Evolutionary conservation across 129 eudicot genomes (phyloP).

Genomic region (Helichrysum umbraculigerum): DNA sequence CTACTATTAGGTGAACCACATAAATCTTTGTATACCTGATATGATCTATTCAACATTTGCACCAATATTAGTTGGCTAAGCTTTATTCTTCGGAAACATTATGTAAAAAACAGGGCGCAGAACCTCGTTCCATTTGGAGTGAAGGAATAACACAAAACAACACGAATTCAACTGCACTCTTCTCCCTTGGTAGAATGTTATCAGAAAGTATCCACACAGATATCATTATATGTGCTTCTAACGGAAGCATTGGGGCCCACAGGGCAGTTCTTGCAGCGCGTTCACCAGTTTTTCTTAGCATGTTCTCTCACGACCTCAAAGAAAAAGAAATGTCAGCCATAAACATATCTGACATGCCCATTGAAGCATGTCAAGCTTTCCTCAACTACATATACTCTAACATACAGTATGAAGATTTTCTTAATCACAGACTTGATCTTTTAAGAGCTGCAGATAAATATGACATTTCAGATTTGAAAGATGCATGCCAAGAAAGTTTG

Average conservation of each 20-base stretch:
- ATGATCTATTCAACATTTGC: not conserved
- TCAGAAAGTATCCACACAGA: conserved; percentile 86
- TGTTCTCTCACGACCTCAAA: conserved; percentile 89
- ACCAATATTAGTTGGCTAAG: conserved; percentile 7
- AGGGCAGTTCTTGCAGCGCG: conserved; percentile 87
- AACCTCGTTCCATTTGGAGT: conserved; percentile 71
- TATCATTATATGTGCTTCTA: conserved; percentile 62
- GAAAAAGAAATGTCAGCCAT: conserved; percentile 80
- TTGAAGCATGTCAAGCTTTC: conserved; percentile 69
- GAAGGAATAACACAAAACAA: conserved; percentile 48
- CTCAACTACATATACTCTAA: conserved; percentile 71
- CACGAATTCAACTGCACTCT: conserved; percentile 53
- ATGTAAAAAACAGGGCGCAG: conserved; percentile 57
- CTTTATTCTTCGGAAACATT: not conserved
- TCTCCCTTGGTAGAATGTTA: conserved; percentile 72
- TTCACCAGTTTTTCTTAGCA: conserved; percentile 90
- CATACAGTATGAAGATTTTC: conserved; percentile 54
- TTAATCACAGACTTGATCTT: conserved; percentile 67
- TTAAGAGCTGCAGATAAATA: conserved; percentile 89
- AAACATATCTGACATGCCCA: conserved; percentile 76
- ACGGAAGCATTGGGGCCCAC: conserved; percentile 85
- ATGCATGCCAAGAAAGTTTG: conserved; percentile 75
- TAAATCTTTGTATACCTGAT: conserved; percentile 5
- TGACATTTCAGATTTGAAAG: conserved; percentile 79
- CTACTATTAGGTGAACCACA: not conserved